Base-by-base conservation (phyloP, 768 basidiomycete species). In the Collybia mongolica region DNA sequence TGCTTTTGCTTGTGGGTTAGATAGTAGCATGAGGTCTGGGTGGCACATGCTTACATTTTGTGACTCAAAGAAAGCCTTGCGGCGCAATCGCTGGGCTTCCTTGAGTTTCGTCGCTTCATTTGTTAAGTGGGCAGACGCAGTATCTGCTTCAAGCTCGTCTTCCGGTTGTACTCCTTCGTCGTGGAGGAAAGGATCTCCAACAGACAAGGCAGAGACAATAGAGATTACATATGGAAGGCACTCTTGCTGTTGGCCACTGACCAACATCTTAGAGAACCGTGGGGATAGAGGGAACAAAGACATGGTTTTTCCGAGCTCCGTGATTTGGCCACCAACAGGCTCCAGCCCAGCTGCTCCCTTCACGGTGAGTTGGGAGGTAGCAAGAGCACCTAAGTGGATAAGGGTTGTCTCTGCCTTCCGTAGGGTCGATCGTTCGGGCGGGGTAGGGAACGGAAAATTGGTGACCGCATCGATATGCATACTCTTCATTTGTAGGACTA, bases 401-500 rank as follows among this genome's bases (percentile, higher is more conserved):
- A 99, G 75, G 3, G 86, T 75, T 40, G 75, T 83, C 69, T 99
- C 95, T 2, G 97, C 93, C 61, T 86, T 88, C 50, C 74, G 77
- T 39, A 99, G 74, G 4, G 82, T 79, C 8, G 67, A 60, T 32
- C 87, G 81, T 65, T 97, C 91, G 0, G 97, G 97, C 12, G 96
- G 88, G 0, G 97, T 98, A 1, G 97, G 97, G 70, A 98, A 98
- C 14, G 97, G 97, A 67, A 99, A 99, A 71, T 98, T 98, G 58
- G 92, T 77, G 35, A 98, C 93, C 1, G 92, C 79, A 61, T 98
- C 94, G 51, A 99, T 96, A 62, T 96, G 92, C 94, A 99, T 98
- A 66, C 84, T 86, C 75, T 99, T 99, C 96, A 99, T 98, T 67
- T 98, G 95, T 26, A 98, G 75, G 7, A 98, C 90, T 19, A 98